Conservation (phyloP, 169 alveolate species). For the Plasmodium yoelii region DNA sequence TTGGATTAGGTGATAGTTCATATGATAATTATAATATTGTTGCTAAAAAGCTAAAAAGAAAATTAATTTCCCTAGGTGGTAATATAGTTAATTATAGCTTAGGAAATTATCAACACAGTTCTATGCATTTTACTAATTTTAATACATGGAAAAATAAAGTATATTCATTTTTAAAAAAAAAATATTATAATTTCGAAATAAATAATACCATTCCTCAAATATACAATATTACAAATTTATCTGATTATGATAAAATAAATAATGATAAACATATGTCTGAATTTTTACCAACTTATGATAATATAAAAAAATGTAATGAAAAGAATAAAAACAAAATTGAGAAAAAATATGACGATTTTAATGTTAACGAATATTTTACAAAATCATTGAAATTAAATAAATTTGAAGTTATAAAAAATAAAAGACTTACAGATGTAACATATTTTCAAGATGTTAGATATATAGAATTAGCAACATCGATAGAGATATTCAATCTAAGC, state of each 20-base stretch:
- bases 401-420: constrained; percentile 50
- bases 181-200: constrained; percentile 13
- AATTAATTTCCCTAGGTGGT: constrained; percentile 39
- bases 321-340: not conserved
- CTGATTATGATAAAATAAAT: no score
- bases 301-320: not conserved
- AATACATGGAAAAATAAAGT: constrained; percentile 52
- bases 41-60: constrained; percentile 66
- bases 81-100: constrained; percentile 48
- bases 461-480: constrained; percentile 34
- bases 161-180: constrained; percentile 41
- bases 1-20: constrained; percentile 72
- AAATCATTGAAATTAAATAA: constrained; percentile 6
- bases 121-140: constrained; percentile 74
- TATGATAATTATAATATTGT: constrained; percentile 66
- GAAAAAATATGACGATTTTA: not conserved
- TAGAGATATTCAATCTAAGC: constrained; percentile 16
- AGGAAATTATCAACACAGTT: constrained; percentile 72
- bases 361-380: constrained; percentile 34
- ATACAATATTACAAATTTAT: constrained; percentile 2
- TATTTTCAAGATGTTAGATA: constrained; percentile 53
- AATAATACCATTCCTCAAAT: constrained; percentile 6
- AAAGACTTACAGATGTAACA: constrained; percentile 24
- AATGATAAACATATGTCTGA: not conserved
- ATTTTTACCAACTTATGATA: no score